Percentiles rank a stretch among this genome's conserved stretches.
Conservation (phyloP, 129 eudicot species). For the Gnaphalium uliginosum region DNA sequence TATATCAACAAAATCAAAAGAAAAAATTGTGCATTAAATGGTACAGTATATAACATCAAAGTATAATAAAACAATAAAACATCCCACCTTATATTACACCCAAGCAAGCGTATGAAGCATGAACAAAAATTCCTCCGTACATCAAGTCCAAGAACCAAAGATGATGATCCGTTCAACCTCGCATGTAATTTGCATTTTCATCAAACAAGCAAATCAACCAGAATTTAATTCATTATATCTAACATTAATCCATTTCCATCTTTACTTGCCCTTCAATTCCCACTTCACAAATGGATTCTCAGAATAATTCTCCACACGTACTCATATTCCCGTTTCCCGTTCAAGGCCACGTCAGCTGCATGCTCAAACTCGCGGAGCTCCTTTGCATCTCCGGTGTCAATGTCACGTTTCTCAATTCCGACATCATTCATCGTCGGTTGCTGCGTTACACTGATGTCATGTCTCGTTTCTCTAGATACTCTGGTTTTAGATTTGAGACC, state of each 20-base stretch:
- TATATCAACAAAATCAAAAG: too few species aligned
- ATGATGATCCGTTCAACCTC: conserved; percentile 22
- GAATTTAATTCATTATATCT: not conserved
- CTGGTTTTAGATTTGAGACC: conserved; percentile 48
- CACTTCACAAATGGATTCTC: conserved; percentile 26
- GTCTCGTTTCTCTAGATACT: conserved; percentile 47
- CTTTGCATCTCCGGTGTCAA: conserved; percentile 47
- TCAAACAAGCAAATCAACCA: conserved; percentile 20
- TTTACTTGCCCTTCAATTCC: not conserved
- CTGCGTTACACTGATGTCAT: conserved; percentile 36
- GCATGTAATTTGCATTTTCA: conserved; percentile 37
- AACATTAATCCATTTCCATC: conserved; percentile 11
- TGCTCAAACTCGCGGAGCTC: conserved; percentile 63
- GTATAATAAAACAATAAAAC: too few species aligned
- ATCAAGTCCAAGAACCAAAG: conserved; percentile 29
- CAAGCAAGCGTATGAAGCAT: conserved; percentile 25
- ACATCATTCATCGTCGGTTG: conserved; percentile 50
- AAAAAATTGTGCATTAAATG: too few species aligned
- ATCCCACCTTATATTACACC: not conserved
- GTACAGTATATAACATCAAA: too few species aligned
- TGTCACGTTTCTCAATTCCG: conserved; percentile 55
- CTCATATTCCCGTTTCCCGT: conserved; percentile 56
- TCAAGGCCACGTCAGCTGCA: conserved; percentile 54
- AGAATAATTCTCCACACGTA: conserved; percentile 40
- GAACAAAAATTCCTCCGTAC: conserved; percentile 32